phyloP scores from a whole-genome alignment of 495 filamentous ascomycete genomes.

The Glutinoglossum americanum region DNA sequence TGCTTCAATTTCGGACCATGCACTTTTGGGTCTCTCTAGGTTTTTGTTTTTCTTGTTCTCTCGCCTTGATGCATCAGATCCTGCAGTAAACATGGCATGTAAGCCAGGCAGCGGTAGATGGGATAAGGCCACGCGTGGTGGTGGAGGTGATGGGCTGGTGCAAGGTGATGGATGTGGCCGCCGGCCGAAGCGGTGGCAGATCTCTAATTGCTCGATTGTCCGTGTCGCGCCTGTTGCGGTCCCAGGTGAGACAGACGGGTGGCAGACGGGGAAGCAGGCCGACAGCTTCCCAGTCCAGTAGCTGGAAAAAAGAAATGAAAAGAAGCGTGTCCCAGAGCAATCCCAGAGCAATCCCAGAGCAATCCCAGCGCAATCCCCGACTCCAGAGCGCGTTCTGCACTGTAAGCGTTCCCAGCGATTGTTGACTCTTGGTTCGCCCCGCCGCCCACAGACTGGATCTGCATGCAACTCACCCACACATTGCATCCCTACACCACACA shows the following conservation, averaged over 20 bases:
- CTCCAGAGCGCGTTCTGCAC: too few species aligned
- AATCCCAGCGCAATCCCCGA: too few species aligned
- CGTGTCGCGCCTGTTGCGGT: background rate
- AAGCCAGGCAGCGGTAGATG: background rate
- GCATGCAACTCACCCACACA: background rate
- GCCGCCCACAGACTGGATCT: background rate
- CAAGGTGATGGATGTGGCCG: background rate
- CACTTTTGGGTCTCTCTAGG: background rate
- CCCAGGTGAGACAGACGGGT: background rate
- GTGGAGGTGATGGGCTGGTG: background rate
- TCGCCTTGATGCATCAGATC: background rate
- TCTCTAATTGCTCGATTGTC: background rate
- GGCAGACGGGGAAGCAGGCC: background rate
- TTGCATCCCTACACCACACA: too few species aligned
- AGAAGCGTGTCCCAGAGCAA: too few species aligned
- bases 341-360: too few species aligned
- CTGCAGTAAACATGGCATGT: background rate
- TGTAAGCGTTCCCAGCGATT: too few species aligned
- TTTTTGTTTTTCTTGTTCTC: background rate
- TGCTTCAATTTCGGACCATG: background rate
- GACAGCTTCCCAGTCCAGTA: background rate
- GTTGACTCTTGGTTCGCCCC: background rate
- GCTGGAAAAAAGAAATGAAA: background rate
- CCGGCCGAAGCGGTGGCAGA: background rate
- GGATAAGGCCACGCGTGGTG: background rate